Conservation (phyloP, 176 grass and related monocot species). For the Thalia dealbata region DNA sequence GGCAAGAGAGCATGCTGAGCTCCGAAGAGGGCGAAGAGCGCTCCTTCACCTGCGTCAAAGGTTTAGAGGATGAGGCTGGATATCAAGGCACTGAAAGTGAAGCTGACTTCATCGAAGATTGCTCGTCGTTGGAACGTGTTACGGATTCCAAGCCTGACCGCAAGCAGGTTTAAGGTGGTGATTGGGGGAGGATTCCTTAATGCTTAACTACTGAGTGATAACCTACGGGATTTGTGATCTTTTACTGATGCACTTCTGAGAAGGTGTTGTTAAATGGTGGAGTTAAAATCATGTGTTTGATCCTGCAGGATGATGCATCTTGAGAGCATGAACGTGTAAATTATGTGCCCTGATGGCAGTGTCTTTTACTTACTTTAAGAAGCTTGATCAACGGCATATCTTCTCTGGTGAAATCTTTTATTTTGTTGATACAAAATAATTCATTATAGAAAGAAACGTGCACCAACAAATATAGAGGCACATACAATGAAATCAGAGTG, state of each 20-base stretch:
- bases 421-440: too few relatives aligned
- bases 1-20: slow-evolving; percentile 50
- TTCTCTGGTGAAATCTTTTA: too few relatives aligned
- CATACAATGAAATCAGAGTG: too few relatives aligned
- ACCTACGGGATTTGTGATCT: neutral
- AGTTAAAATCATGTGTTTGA: neutral
- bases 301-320: too few relatives aligned
- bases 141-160: slow-evolving; percentile 26
- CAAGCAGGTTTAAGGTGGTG: neutral
- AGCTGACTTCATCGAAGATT: slow-evolving; percentile 32
- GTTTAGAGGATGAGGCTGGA: slow-evolving; percentile 26
- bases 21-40: slow-evolving; percentile 32
- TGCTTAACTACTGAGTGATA: neutral
- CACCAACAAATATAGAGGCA: too few relatives aligned
- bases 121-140: slow-evolving; percentile 20
- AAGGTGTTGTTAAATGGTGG: neutral
- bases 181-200: neutral
- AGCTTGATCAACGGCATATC: too few relatives aligned
- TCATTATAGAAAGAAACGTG: too few relatives aligned
- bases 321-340: too few relatives aligned
- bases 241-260: neutral
- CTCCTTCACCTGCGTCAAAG: slow-evolving; percentile 38
- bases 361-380: too few relatives aligned
- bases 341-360: too few relatives aligned
- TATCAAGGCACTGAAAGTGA: slow-evolving; percentile 37